phyloP scores from a whole-genome alignment of 805 yeast genomes.

The Teunomyces lycoperdinae region DNA sequence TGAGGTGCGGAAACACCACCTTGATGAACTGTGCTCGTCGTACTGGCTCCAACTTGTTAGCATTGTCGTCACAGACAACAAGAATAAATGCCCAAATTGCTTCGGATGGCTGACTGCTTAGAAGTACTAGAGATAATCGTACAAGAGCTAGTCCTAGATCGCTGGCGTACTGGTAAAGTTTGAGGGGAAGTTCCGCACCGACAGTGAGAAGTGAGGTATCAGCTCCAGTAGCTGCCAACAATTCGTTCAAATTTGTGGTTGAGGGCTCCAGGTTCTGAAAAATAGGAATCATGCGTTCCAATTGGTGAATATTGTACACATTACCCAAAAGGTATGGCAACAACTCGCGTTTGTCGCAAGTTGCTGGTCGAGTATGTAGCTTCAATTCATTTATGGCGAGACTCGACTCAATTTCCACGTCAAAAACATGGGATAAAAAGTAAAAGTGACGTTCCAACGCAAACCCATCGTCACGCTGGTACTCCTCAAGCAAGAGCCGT shows the following conservation, averaged over 20 bases:
- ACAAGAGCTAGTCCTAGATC: slow-evolving; percentile 13
- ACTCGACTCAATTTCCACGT: background rate
- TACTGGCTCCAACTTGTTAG: slow-evolving; percentile 15
- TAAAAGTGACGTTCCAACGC: slow-evolving; percentile 22
- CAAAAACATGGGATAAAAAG: slow-evolving; percentile 12
- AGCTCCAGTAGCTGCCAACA: background rate
- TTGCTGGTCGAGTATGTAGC: background rate
- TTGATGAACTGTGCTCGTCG: slow-evolving; percentile 14
- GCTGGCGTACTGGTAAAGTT: slow-evolving; percentile 20
- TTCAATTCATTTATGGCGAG: slow-evolving; percentile 2
- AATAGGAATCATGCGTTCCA: slow-evolving; percentile 3
- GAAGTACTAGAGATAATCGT: slow-evolving; percentile 18
- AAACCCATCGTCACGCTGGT: slow-evolving; percentile 7
- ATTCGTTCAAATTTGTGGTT: background rate
- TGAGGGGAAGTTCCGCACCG: slow-evolving; percentile 12
- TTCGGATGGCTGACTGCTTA: slow-evolving; percentile 4
- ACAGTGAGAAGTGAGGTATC: background rate
- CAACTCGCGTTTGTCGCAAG: slow-evolving; percentile 2
- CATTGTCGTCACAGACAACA: slow-evolving; percentile 27
- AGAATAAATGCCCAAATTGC: slow-evolving; percentile 10
- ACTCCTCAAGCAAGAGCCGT: slow-evolving; percentile 11
- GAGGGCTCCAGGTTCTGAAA: background rate
- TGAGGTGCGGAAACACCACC: slow-evolving; percentile 13
- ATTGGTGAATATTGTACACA: slow-evolving; percentile 3
- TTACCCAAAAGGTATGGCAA: slow-evolving; percentile 7